These are phyloP conservation scores for Cucurbitaria berberidis DNA, from an alignment of 2,329 filamentous ascomycete species.

Conservation along the genomic window DNA sequence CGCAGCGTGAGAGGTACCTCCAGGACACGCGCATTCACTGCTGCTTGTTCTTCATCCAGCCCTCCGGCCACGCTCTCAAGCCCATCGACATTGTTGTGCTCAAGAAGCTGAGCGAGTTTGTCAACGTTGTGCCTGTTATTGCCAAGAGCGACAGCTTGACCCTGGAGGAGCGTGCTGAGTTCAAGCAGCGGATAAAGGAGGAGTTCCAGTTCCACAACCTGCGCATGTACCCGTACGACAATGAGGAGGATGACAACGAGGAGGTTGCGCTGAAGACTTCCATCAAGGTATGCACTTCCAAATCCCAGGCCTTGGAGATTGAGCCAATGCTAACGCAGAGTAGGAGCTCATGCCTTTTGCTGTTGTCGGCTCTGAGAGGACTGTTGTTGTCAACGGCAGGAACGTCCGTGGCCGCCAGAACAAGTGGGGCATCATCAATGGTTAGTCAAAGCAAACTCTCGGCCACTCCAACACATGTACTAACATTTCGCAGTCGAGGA, in stretches of 20 bases:
- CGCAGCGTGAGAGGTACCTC: slow-evolving; percentile 98
- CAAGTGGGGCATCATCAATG: slow-evolving; percentile 98
- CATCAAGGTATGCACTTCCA: slow-evolving; percentile 76
- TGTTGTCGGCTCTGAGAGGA: slow-evolving; percentile 97
- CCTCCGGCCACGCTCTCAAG: slow-evolving; percentile 96
- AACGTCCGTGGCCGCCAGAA: slow-evolving; percentile 98
- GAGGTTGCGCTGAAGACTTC: slow-evolving; percentile 91
- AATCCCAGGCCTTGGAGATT: background rate
- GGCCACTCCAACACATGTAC: background rate
- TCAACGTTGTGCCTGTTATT: slow-evolving; percentile 98
- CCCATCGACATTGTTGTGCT: slow-evolving; percentile 99
- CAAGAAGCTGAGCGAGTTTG: slow-evolving; percentile 99
- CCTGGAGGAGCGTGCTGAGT: slow-evolving; percentile 89
- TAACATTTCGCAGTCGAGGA: slow-evolving; percentile 73
- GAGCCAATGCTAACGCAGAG: slow-evolving; percentile 42
- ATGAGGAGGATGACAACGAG: slow-evolving; percentile 97
- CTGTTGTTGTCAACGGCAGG: slow-evolving; percentile 95
- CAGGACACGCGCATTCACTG: slow-evolving; percentile 99
- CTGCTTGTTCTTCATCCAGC: slow-evolving; percentile 99
- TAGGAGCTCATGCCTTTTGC: slow-evolving; percentile 95
- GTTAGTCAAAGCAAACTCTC: slow-evolving; percentile 20
- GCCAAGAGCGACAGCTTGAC: slow-evolving; percentile 98
- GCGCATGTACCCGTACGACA: slow-evolving; percentile 99
- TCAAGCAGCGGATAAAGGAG: slow-evolving; percentile 99
- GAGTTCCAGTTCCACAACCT: slow-evolving; percentile 99